phyloP scores from a whole-genome alignment of 305 asterid species.

The Salvia sclarea region DNA sequence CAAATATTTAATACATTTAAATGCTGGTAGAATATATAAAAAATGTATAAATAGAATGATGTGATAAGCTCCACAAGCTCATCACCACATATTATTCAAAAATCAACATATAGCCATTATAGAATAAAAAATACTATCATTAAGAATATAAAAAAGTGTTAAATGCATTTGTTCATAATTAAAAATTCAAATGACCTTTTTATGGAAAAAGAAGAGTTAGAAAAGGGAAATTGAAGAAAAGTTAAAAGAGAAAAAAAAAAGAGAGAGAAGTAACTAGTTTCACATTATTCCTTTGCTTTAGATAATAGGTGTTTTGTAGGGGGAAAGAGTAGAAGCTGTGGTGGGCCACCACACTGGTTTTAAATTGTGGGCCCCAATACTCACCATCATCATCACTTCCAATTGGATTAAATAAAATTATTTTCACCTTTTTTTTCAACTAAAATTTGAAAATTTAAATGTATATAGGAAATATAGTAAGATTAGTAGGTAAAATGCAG shows the following conservation, averaged over 20 bases:
- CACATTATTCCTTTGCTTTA: slow-evolving; percentile 43
- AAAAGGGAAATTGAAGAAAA: slow-evolving; percentile 6
- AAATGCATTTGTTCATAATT: neutral
- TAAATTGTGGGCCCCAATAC: slow-evolving; percentile 35
- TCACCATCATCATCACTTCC: slow-evolving; percentile 4
- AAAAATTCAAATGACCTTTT: slow-evolving; percentile 16
- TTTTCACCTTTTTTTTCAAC: neutral
- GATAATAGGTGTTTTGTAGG: slow-evolving; percentile 21
- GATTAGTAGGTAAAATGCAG: neutral
- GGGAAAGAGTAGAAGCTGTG: slow-evolving; percentile 14
- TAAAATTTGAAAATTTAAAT: neutral
- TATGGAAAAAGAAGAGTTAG: neutral
- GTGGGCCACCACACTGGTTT: slow-evolving; percentile 37
- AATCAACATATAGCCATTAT: neutral
- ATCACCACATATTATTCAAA: neutral
- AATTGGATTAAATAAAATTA: neutral
- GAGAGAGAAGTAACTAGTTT: slow-evolving; percentile 24
- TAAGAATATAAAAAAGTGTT: neutral
- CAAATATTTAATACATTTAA: too few relatives aligned
- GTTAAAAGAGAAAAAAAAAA: neutral
- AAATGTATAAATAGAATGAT: neutral
- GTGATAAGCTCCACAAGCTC: neutral
- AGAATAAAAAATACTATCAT: neutral
- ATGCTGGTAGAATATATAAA: too few relatives aligned
- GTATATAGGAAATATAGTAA: neutral